phyloP scores from a whole-genome alignment of 352 stramenopile genomes.

The Pythium scleroteichum region DNA sequence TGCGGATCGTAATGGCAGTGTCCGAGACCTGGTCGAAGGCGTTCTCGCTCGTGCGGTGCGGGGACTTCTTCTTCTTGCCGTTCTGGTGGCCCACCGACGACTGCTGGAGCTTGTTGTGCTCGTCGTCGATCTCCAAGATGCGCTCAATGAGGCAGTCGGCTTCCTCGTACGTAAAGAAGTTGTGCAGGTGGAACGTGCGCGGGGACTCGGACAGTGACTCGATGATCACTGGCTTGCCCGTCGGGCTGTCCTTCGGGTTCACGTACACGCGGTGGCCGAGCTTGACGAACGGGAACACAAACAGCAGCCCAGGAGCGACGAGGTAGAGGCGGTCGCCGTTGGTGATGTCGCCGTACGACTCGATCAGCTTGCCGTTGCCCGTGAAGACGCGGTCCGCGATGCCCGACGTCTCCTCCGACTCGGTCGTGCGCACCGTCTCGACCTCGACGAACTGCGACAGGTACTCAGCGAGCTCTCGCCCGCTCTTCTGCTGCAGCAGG shows the following conservation, averaged over 20 bases:
- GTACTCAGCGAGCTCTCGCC: slow-evolving; percentile 67
- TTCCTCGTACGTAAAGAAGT: slow-evolving; percentile 86
- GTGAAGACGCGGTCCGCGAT: slow-evolving; percentile 78
- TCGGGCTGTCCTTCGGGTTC: slow-evolving; percentile 52
- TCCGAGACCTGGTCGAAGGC: slow-evolving; percentile 85
- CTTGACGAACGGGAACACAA: slow-evolving; percentile 83
- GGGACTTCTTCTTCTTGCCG: slow-evolving; percentile 68
- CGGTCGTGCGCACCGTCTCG: slow-evolving; percentile 42
- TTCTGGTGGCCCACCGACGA: slow-evolving; percentile 75
- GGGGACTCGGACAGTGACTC: slow-evolving; percentile 81
- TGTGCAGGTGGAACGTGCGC: slow-evolving; percentile 83
- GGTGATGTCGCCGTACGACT: slow-evolving; percentile 54
- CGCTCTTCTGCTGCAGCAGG: slow-evolving; percentile 50
- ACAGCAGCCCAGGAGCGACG: slow-evolving; percentile 67
- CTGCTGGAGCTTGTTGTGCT: slow-evolving; percentile 80
- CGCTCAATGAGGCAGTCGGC: slow-evolving; percentile 77
- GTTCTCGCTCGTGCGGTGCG: slow-evolving; percentile 84
- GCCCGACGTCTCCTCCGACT: slow-evolving; percentile 28
- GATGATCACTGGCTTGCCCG: slow-evolving; percentile 58
- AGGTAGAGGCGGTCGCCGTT: slow-evolving; percentile 67
- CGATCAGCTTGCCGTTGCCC: slow-evolving; percentile 53
- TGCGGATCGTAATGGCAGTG: slow-evolving; percentile 71
- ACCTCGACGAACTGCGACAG: slow-evolving; percentile 82
- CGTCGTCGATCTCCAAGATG: slow-evolving; percentile 82
- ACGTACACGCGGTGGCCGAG: slow-evolving; percentile 72